Evolutionary conservation across 73 alveolate genomes (phyloP).

Genomic region (Symbiodinium pilosum): DNA sequence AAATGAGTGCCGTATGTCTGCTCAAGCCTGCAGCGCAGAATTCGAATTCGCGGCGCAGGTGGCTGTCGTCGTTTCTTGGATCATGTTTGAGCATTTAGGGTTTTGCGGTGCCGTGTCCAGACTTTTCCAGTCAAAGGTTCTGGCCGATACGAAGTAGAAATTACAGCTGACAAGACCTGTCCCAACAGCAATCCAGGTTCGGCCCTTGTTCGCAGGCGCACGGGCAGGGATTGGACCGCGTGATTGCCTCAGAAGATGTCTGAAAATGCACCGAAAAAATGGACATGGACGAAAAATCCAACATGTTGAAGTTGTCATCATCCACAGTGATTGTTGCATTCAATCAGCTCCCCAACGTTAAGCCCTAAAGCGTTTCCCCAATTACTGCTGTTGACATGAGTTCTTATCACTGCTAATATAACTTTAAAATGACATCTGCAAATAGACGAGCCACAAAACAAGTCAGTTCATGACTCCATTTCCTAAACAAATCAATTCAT

Average conservation of each 20-base stretch:
- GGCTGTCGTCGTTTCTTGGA: background rate
- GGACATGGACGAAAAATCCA: background rate
- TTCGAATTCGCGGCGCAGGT: background rate
- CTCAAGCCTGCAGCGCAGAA: background rate
- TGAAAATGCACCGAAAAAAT: background rate
- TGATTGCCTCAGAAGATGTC: background rate
- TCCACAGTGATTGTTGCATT: background rate
- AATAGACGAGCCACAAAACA: background rate
- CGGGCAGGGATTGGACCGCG: background rate
- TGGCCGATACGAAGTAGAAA: no score
- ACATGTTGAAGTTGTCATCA: background rate
- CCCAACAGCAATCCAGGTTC: no score
- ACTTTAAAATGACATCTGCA: background rate
- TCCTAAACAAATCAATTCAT: background rate
- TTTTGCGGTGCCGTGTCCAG: no score
- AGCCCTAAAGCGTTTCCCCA: background rate
- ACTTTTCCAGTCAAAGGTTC: no score
- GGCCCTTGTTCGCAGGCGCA: background rate
- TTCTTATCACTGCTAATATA: background rate
- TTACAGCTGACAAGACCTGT: no score
- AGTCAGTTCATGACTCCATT: background rate
- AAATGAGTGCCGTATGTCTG: no score
- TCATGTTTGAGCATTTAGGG: no score
- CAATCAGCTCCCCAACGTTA: background rate
- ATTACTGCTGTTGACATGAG: background rate